phyloP scores from a whole-genome alignment of 805 yeast species.

The Nakazawaea wickerhamii region DNA sequence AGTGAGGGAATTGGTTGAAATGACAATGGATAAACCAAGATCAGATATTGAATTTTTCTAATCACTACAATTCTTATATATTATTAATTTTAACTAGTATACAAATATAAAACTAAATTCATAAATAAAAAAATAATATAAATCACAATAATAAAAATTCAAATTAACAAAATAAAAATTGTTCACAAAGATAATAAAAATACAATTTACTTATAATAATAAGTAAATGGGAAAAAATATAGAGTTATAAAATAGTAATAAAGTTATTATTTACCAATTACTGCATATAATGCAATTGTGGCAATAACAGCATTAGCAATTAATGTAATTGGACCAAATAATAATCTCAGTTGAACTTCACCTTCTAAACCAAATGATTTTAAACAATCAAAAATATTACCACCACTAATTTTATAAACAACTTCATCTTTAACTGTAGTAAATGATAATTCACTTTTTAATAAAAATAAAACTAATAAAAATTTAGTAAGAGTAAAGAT shows the following conservation, averaged over 20 bases:
- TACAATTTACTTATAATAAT: not conserved
- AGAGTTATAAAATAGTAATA: not conserved
- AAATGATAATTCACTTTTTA: slow-evolving; percentile 22
- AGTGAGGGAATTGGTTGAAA: slow-evolving; percentile 34
- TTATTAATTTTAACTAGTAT: slow-evolving; percentile 3
- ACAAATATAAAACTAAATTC: slow-evolving; percentile 2
- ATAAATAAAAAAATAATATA: too few relatives aligned
- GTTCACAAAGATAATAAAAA: not conserved
- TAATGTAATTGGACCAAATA: slow-evolving; percentile 43
- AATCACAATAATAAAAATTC: too few relatives aligned
- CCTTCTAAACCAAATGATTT: slow-evolving; percentile 30
- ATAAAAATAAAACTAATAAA: slow-evolving; percentile 32
- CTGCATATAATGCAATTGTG: slow-evolving; percentile 43
- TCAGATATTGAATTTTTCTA: not conserved
- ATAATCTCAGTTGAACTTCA: slow-evolving; percentile 33
- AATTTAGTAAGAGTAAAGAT: slow-evolving; percentile 41
- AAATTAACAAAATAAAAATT: slow-evolving; percentile 1
- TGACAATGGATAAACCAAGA: not conserved
- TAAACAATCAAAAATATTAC: slow-evolving; percentile 25
- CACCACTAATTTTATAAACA: slow-evolving; percentile 25
- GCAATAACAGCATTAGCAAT: slow-evolving; percentile 41
- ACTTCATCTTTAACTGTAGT: slow-evolving; percentile 24
- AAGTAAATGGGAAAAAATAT: not conserved
- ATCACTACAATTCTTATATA: not conserved
- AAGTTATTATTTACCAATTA: slow-evolving; percentile 1